phyloP scores from a whole-genome alignment of 371 early-diverging fungal genomes.

The Syncephalastrum monosporum region DNA sequence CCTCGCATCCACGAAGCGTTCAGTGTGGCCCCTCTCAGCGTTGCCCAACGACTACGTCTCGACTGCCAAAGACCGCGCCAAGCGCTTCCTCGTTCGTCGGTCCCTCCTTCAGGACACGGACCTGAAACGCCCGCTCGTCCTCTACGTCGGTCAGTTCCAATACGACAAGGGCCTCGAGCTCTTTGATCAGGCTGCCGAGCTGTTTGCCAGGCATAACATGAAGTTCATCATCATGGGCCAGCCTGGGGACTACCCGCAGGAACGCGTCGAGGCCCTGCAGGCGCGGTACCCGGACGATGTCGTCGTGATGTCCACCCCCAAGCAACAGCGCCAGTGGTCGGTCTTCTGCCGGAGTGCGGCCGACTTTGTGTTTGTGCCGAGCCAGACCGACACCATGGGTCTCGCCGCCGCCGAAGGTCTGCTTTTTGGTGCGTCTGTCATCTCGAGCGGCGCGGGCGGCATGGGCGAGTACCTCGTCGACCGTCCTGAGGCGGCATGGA shows the following conservation, averaged over 20 bases:
- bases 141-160: conserved; percentile 64
- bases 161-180: conserved; percentile 61
- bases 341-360: conserved; percentile 59
- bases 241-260: conserved; percentile 55
- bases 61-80: conserved; percentile 52
- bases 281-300: conserved; percentile 45
- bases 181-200: conserved; percentile 41
- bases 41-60: conserved; percentile 32
- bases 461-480: conserved; percentile 58
- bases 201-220: conserved; percentile 41
- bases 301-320: conserved; percentile 37
- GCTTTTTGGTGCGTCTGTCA: conserved; percentile 59
- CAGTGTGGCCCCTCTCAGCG: conserved; percentile 21
- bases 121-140: conserved; percentile 46
- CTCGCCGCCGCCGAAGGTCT: conserved; percentile 65
- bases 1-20: not conserved
- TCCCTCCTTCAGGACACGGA: conserved; percentile 43
- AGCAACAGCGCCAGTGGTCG: conserved; percentile 51
- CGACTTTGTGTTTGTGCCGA: conserved; percentile 62
- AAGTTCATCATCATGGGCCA: conserved; percentile 63
- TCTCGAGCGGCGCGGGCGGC: conserved; percentile 60
- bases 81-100: conserved; percentile 50
- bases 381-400: conserved; percentile 61
- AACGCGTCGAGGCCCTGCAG: conserved; percentile 40
- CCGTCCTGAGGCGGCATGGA: conserved; percentile 25